Evolutionary conservation across 1,284 basidiomycete genomes (phyloP), one percentile per base, ranked within the genome.

Genomic region (Apiotrichum gracile): DNA sequence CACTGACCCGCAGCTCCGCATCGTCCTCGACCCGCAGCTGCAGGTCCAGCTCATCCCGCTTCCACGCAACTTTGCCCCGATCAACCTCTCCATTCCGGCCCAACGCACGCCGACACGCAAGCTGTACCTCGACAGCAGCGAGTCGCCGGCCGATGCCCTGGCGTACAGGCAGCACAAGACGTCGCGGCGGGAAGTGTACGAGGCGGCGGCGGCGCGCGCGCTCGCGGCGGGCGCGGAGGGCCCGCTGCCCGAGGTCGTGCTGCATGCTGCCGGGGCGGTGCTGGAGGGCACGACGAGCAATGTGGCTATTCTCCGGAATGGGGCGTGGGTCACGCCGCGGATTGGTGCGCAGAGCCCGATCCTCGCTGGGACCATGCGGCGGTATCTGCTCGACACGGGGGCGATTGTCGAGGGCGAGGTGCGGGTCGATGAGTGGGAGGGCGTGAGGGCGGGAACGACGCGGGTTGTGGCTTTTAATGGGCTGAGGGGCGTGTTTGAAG

Each of bases 251-350:
- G 68, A 68, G 54, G 63, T 68, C 4, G 41, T 73, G 0, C 49
- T 73, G 4, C 71, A 69, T 43, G 66, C 49, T 22, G 45, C 33
- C n/a, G 34, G 40, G 3, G 25, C 55, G 25, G 42, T 74, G 10
- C 66, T 72, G 24, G 73, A 75, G 61, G 67, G 67, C 5, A 58
- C 60, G 8, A 74, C 72, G 7, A 64, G 66, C 13, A 75, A 75
- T 53, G 60, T 74, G 35, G 70, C 72, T 5, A 53, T 74, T 52
- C 64, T 24, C 16, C 27, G 21, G 47, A 50, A 38, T 8, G 51
- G 53, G 25, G 37, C 26, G 12, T 75, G 71, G 71, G 37, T 69
- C 12, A 73, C 73, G 2, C 70, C 72, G 0, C 16, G 45, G 5
- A 27, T 68, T 4, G 27, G 41, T 2, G 12, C 25, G 8, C 19